Conservation (phyloP, 306 rosid genomes). For the Quercus bicolor region DNA sequence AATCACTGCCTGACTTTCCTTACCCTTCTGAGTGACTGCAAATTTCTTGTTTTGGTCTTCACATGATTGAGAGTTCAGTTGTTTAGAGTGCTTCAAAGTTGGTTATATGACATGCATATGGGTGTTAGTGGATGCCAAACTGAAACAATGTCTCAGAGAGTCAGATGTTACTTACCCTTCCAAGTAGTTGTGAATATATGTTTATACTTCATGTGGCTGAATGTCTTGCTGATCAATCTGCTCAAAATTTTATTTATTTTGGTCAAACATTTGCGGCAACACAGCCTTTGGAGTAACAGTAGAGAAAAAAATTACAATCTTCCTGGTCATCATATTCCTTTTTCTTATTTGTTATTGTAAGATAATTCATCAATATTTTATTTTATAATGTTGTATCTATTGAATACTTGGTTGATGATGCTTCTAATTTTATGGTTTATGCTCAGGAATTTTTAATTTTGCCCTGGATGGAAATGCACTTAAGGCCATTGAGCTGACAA, state of each 20-base stretch:
- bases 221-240: constrained; percentile 7
- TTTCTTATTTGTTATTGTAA: background rate
- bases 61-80: background rate
- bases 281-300: background rate
- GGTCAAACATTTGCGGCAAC: constrained; percentile 8
- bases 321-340: background rate
- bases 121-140: constrained; percentile 2
- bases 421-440: constrained; percentile 15
- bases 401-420: constrained; percentile 11
- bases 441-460: constrained; percentile 62
- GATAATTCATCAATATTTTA: background rate
- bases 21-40: background rate
- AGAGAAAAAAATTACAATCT: background rate
- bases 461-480: constrained; percentile 75
- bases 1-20: background rate
- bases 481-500: constrained; percentile 79
- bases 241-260: background rate
- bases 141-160: background rate
- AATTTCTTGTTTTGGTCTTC: background rate
- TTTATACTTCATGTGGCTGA: constrained; percentile 1
- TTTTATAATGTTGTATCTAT: constrained; percentile 1
- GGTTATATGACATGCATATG: constrained; percentile 9
- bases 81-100: background rate
- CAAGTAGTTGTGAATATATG: background rate
- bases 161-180: background rate